These are phyloP conservation scores for Thielaviopsis populi DNA, from an alignment of 2,329 filamentous ascomycete species.

Conservation along the genomic window DNA sequence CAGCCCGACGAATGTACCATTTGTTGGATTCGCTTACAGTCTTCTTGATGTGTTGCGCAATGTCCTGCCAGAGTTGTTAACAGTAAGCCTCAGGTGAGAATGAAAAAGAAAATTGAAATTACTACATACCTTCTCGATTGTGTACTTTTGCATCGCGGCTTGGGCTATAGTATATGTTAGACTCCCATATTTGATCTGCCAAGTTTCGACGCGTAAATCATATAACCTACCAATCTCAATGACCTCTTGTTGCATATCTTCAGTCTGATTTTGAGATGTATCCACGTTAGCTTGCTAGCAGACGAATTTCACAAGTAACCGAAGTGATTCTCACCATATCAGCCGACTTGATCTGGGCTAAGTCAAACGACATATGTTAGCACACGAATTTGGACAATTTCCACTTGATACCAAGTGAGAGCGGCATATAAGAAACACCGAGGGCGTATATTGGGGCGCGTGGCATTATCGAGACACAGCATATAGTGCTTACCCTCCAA, in stretches of 20 bases:
- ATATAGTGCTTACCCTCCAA: constrained; percentile 11
- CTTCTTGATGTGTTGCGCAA: constrained; percentile 90
- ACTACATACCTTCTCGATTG: constrained; percentile 49
- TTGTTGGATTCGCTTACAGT: constrained; percentile 41
- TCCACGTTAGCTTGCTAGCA: constrained; percentile 1
- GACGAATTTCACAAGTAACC: neutral
- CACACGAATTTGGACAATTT: neutral
- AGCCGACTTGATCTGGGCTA: constrained; percentile 93
- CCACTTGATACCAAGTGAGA: too few relatives aligned
- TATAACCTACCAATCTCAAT: constrained; percentile 74
- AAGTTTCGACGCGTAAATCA: constrained; percentile 18
- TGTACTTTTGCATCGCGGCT: constrained; percentile 48
- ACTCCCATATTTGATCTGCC: neutral
- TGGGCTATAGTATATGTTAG: constrained; percentile 32
- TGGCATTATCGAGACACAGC: neutral
- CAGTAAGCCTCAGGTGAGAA: neutral
- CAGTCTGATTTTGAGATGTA: constrained; percentile 44
- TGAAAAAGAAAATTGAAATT: too few relatives aligned
- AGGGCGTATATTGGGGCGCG: too few relatives aligned
- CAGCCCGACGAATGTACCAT: neutral
- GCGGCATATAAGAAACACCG: too few relatives aligned
- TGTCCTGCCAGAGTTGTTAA: constrained; percentile 47
- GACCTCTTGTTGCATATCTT: constrained; percentile 92
- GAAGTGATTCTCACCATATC: constrained; percentile 62
- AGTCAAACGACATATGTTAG: neutral